phyloP scores from a whole-genome alignment of 2,329 filamentous ascomycete species.

The Fusarium graminum region DNA sequence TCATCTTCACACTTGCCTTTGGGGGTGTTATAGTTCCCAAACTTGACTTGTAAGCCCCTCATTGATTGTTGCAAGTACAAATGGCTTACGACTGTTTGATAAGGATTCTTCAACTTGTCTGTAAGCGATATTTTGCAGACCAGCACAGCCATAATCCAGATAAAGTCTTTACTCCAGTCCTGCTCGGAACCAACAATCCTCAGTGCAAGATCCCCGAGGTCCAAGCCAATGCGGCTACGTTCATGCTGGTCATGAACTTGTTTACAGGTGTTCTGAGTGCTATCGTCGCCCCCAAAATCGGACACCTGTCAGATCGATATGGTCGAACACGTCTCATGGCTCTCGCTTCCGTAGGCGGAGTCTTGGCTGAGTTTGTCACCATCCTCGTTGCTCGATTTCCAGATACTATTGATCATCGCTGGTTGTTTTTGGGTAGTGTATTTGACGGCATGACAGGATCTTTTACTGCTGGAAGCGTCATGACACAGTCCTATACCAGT shows the following conservation, averaged over 20 bases:
- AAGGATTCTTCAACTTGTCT: slow-evolving; percentile 83
- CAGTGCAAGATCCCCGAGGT: slow-evolving; percentile 86
- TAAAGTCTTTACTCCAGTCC: slow-evolving; percentile 72
- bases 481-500: slow-evolving; percentile 87
- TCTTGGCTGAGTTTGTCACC: slow-evolving; percentile 80
- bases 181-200: slow-evolving; percentile 77
- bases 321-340: slow-evolving; percentile 82
- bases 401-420: slow-evolving; percentile 78
- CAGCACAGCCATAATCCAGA: slow-evolving; percentile 68
- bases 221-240: slow-evolving; percentile 80
- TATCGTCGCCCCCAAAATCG: slow-evolving; percentile 83
- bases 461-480: slow-evolving; percentile 82
- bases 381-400: slow-evolving; percentile 83
- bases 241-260: slow-evolving; percentile 81
- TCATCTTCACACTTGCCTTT: slow-evolving; percentile 86
- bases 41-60: slow-evolving; percentile 74
- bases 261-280: slow-evolving; percentile 83
- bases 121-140: slow-evolving; percentile 83
- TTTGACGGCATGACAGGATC: slow-evolving; percentile 89
- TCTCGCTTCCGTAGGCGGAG: slow-evolving; percentile 78
- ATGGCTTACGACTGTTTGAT: slow-evolving; percentile 33
- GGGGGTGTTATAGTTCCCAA: slow-evolving; percentile 89
- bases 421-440: slow-evolving; percentile 80
- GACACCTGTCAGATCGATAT: slow-evolving; percentile 86
- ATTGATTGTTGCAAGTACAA: not conserved